Evolutionary conservation across 192 early-diverging fungal genomes (phyloP).

Genomic region (Coemansia sp.): DNA sequence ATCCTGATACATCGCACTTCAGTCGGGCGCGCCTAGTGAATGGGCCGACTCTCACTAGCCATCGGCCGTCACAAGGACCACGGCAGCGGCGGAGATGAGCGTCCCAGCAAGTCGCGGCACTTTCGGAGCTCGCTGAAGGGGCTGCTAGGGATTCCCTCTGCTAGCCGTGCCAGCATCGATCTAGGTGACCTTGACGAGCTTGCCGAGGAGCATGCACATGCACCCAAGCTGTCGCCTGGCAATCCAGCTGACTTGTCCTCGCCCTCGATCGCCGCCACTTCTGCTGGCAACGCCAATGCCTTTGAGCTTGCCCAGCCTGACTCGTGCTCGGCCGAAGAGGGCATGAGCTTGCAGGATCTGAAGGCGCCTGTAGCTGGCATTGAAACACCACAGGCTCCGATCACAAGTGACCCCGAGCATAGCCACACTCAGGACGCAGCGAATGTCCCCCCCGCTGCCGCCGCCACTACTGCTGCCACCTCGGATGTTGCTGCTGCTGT

Average conservation of each 20-base stretch:
- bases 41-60: slow-evolving; percentile 47
- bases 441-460: slow-evolving; percentile 21
- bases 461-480: slow-evolving; percentile 24
- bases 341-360: neutral
- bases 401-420: neutral
- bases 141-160: slow-evolving; percentile 33
- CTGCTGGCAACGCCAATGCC: neutral
- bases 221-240: slow-evolving; percentile 10
- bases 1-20: neutral
- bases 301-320: neutral
- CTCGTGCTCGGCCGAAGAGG: neutral
- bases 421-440: slow-evolving; percentile 9
- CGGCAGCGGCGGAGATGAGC: slow-evolving; percentile 22
- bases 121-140: slow-evolving; percentile 43
- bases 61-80: slow-evolving; percentile 41
- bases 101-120: slow-evolving; percentile 28
- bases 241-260: slow-evolving; percentile 4
- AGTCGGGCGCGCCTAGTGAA: neutral
- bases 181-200: slow-evolving; percentile 30
- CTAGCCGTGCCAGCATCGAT: slow-evolving; percentile 43
- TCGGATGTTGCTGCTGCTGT: neutral
- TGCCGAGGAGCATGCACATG: slow-evolving; percentile 13
- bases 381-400: neutral
- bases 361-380: neutral
- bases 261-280: neutral